A percentile compares a stretch with the other conserved stretches of the same genome.
These are phyloP conservation scores for Globisporangium yorkense DNA, from an alignment of 352 stramenopile genomes.

Conservation along the genomic window DNA sequence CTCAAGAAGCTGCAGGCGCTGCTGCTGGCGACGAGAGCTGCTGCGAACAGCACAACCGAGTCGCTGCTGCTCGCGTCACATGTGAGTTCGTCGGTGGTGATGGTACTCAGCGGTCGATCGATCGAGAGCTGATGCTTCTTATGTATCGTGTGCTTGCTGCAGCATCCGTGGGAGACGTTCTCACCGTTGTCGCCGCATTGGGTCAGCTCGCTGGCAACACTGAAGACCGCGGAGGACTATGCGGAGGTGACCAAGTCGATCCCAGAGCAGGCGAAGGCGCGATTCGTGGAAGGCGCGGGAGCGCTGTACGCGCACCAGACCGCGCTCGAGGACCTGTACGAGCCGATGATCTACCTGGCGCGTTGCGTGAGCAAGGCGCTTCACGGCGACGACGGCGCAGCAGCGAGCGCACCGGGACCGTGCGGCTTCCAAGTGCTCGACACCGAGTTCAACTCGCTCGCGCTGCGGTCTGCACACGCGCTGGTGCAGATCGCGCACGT, in stretches of 20 bases:
- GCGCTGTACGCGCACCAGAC: constrained; percentile 25
- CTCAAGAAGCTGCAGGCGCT: constrained; percentile 53
- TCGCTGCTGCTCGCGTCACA: constrained; percentile 29
- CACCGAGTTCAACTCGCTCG: constrained; percentile 77
- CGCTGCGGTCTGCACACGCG: constrained; percentile 52
- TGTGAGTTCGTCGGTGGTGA: constrained; percentile 19
- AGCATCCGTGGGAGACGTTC: constrained; percentile 88
- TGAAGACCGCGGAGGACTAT: constrained; percentile 54
- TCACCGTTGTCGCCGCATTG: constrained; percentile 65
- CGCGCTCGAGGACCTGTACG: constrained; percentile 55
- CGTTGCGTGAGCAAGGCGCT: constrained; percentile 12
- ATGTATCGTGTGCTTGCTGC: neutral
- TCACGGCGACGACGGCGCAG: neutral
- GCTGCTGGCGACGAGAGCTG: constrained; percentile 29
- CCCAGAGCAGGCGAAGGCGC: constrained; percentile 32
- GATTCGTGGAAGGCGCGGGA: constrained; percentile 38
- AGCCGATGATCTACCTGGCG: constrained; percentile 79
- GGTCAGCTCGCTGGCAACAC: constrained; percentile 29
- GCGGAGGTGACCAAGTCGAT: constrained; percentile 34
- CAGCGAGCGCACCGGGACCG: neutral
- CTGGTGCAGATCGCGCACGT: constrained; percentile 64
- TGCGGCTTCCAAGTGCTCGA: constrained; percentile 49
- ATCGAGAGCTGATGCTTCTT: neutral
- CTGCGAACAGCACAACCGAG: neutral
- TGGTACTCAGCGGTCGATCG: neutral